These are phyloP conservation scores for Trebouxia gelatinosa DNA, from an alignment of 163 green algal genomes.

Conservation along the genomic window DNA sequence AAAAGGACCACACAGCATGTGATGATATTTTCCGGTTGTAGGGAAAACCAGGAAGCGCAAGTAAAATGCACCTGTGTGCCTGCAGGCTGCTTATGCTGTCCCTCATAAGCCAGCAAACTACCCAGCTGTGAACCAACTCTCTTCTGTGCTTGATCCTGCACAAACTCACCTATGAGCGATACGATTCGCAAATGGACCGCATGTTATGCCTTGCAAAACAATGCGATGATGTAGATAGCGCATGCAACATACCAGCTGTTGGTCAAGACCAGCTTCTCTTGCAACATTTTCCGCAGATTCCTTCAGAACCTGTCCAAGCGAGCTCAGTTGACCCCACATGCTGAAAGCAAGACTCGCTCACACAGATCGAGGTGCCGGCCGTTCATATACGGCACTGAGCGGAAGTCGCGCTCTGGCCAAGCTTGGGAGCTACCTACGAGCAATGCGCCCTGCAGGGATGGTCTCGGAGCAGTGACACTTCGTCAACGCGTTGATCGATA, in stretches of 20 bases:
- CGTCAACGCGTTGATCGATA: too few relatives aligned
- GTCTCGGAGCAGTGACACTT: too few relatives aligned
- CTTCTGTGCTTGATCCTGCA: slow-evolving; percentile 21
- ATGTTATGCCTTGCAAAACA: not conserved
- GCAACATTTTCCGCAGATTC: slow-evolving; percentile 5
- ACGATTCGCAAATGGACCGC: not conserved
- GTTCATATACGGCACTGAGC: too few relatives aligned
- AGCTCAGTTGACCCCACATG: slow-evolving; percentile 13
- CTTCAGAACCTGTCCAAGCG: not conserved
- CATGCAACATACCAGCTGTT: not conserved
- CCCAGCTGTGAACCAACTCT: slow-evolving; percentile 11
- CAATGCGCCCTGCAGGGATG: too few relatives aligned
- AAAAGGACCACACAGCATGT: not conserved
- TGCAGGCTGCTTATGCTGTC: not conserved
- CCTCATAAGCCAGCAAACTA: slow-evolving; percentile 4
- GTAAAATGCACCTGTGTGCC: not conserved
- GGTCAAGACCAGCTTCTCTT: slow-evolving; percentile 10
- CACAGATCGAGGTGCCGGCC: too few relatives aligned
- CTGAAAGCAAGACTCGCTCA: too few relatives aligned
- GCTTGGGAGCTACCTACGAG: too few relatives aligned
- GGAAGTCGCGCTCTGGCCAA: too few relatives aligned
- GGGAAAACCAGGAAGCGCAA: not conserved
- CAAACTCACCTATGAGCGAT: not conserved
- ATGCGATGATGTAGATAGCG: not conserved
- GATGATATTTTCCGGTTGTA: not conserved